Base-by-base conservation (phyloP, 2,329 filamentous ascomycete genomes). In the Ploettnerulaceae sp. region DNA sequence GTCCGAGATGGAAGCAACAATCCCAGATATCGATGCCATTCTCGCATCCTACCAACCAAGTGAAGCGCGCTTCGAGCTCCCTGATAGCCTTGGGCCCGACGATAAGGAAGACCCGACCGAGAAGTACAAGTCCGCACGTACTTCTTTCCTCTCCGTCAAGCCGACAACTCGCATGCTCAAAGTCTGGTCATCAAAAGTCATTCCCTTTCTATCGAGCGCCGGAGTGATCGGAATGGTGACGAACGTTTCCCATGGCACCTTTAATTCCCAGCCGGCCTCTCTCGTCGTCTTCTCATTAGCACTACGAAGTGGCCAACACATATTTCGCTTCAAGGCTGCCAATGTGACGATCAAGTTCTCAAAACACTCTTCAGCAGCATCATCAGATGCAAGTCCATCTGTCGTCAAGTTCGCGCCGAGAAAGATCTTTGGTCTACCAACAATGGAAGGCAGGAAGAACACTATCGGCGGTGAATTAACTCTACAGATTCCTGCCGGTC, bases 161-260 rank as follows among this genome's bases (percentile, higher is more conserved):
- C 24, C 34, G n/a, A 33, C 71, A 70, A 53, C 66, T 72, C n/a
- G 66, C 64, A 41, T 68, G 71, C 3, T 77, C 69, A 47, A 74
- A 73, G 7, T 83, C 64, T 55, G 77, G 75, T 25, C 83, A 70
- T 45, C 71, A 66, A 22, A 82, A 70, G 49, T 72, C 71, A 34
- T 76, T 75, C 47, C 63, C 66, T 47, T 82, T 76, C 46, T 55
- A 5, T 46, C 51, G 11, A 33, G 45, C 17, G 51, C 53, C 2
- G 53, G 53, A 5, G 40, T 54, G 1, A 47, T 49, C 3, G 53
- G 53, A 1, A 45, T 48, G 36, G 51, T 55, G 9, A 46, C 44
- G 5, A 54, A 44, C 6, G 48, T 54, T 7, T 44, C 45, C 9
- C 47, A 55, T 17, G 53, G 51, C 2, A 53, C 51, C 9, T 53